These are phyloP conservation scores for Dryadomyces sulphureus DNA, from an alignment of 2,329 filamentous ascomycete species.

Conservation along the genomic window DNA sequence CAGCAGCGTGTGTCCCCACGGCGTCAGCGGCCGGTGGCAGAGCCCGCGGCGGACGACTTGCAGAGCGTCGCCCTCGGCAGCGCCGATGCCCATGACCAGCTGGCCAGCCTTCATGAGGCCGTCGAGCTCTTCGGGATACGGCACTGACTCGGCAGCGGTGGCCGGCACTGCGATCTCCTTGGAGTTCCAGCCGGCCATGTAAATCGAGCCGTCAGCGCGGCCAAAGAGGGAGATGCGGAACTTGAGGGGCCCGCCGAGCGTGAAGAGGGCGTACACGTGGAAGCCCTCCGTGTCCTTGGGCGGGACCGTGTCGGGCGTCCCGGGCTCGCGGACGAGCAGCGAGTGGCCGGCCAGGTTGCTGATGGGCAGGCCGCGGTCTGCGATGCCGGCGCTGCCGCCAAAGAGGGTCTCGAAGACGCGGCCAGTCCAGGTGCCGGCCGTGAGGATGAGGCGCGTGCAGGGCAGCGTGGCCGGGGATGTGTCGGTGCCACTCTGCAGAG, in stretches of 20 bases:
- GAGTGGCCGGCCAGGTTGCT: conserved; percentile 56
- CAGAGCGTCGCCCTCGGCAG: conserved; percentile 31
- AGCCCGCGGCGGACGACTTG: conserved; percentile 48
- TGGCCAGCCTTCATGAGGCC: conserved; percentile 33
- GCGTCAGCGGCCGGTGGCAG: conserved; percentile 60
- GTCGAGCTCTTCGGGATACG: conserved; percentile 31
- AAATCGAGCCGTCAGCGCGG: conserved; percentile 51
- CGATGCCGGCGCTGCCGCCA: background rate
- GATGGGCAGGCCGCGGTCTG: conserved; percentile 42
- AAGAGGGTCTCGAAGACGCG: conserved; percentile 52
- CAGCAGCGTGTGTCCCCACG: conserved; percentile 49
- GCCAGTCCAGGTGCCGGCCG: conserved; percentile 58
- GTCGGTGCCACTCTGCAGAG: conserved; percentile 19
- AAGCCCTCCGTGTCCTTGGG: too few relatives aligned
- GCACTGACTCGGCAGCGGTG: conserved; percentile 31
- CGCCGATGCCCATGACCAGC: conserved; percentile 27
- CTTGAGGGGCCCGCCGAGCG: conserved; percentile 31
- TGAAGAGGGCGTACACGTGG: conserved; percentile 51
- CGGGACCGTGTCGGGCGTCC: too few relatives aligned
- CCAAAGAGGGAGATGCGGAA: conserved; percentile 62
- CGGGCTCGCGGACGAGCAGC: conserved; percentile 48
- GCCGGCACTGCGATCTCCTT: conserved; percentile 43
- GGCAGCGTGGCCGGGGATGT: conserved; percentile 32
- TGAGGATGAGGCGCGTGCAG: conserved; percentile 50
- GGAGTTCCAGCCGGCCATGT: conserved; percentile 58